Base-by-base conservation (phyloP, 148 eudicot species). In the Fagopyrum esculentum region DNA sequence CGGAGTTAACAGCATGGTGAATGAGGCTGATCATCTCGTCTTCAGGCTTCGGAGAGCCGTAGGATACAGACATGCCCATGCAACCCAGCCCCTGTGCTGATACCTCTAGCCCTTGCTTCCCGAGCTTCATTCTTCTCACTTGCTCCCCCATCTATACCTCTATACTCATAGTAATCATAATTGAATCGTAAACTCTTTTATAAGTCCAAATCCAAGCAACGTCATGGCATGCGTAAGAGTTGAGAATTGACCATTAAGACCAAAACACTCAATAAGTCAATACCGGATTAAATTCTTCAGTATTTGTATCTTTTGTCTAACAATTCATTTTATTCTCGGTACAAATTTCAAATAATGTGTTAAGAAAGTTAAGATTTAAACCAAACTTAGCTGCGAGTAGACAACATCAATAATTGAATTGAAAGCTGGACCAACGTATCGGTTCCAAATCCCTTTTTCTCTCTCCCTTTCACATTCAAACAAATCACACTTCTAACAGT, bases 31-130 rank as follows among this genome's bases (percentile, higher is more conserved):
- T 75, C 77, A 75, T 75, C 52, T 75, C 77, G 10, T 59, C 77
- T 75, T 59, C 71, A 5, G 77, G 77, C 43, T 75, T 75, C 3
- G 77, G 56, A 9, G 55, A 0, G 13, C 76, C 68, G 44, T 59
- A 61, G 5, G 51, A 3, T 43, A n/a, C 17, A 19, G 77, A 75
- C 77, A 75, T 75, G 44, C 69, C 70, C 70, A 59, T 44, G 15
- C 77, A 75, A 10, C 77, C 77, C 0, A 75, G 56, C 8, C 77
- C 77, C 45, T 75, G 77, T 2, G 77, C 77, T 2, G 77, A 75
- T 12, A 75, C 77, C 40, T 75, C 77, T 26, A 75, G 71, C 40
- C 77, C 77, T 30, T 75, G 77, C 6, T 55, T n/a, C 4, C 77
- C 77, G 9, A 75, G 56, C 55, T 61, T 75, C 30, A 75, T 59